These are phyloP conservation scores for Didymella keratinophila DNA, from an alignment of 2,329 filamentous ascomycete genomes.

Conservation along the genomic window DNA sequence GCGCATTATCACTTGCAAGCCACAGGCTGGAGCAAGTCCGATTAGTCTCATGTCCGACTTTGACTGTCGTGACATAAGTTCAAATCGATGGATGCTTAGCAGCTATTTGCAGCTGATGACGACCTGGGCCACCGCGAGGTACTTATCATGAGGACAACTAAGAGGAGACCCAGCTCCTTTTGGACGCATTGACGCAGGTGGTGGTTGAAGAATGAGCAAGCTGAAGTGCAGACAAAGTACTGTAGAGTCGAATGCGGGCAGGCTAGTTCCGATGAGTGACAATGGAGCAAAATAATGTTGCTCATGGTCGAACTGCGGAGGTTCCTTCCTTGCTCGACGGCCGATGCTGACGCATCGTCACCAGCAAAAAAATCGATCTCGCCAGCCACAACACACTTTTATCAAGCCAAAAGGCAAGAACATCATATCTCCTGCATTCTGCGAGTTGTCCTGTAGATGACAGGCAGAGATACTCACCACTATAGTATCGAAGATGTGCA, in stretches of 20 bases:
- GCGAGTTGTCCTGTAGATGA: constrained; percentile 13
- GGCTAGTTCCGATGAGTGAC: neutral
- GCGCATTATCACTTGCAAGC: neutral
- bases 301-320: neutral
- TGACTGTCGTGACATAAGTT: neutral
- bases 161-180: neutral
- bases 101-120: neutral
- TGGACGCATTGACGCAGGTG: neutral
- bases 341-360: neutral
- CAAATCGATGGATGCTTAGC: neutral
- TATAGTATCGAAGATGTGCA: constrained; percentile 22
- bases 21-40: neutral
- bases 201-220: neutral
- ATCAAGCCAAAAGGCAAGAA: too few relatives aligned
- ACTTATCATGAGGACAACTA: neutral
- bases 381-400: neutral
- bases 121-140: neutral
- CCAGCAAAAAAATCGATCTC: neutral
- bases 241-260: neutral
- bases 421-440: constrained; percentile 21
- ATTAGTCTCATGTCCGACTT: neutral
- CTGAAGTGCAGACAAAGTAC: neutral
- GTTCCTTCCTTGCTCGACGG: neutral
- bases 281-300: neutral
- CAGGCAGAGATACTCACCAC: constrained; percentile 22